Base-by-base conservation (phyloP, 2,329 filamentous ascomycete species). In the Fusarium fujikuroi region DNA sequence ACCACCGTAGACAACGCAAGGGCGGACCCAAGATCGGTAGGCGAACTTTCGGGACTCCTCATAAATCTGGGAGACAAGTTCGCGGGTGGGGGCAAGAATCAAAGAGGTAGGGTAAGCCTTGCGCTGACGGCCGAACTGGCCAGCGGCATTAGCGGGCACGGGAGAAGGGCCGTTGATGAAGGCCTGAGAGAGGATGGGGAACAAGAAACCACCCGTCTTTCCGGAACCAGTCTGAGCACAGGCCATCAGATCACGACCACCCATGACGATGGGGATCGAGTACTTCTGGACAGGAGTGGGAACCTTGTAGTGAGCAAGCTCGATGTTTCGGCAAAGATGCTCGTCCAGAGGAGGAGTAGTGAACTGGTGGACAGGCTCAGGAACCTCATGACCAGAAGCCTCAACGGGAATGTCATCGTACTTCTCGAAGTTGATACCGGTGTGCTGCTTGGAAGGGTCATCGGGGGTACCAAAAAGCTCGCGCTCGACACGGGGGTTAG, bases 401-500 rank as follows among this genome's bases (percentile, higher is more conserved):
- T 98, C 96, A 75, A 99, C 96, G 62, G 96, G 96, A 76, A 99
- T 99, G 84, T 99, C 96, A 81, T 99, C 96, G 85, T 99, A 99
- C 89, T 99, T 99, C 87, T 97, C 92, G 83, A 99, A 99, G 90
- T 99, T 99, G 92, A 99, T 98, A 85, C 96, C 96, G 39, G 95
- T 98, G 80, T 97, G 93, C 84, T 97, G 93, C 89, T 98, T 98
- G 76, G 92, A 91, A 73, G 95, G 94, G 81, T 98, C 96, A 83
- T 98, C 95, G 78, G 92, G 87, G 57, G 92, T 87, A 80, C 96
- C 96, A 83, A 98, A 99, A 59, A 99, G 92, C 81, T 99, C 96
- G 78, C 95, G 95, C 89, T 99, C 96, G 52, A 97, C 76, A 78
- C 95, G 95, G 74, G 92, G 89, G 87, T 98, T 98, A 78, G 92